Conservation (phyloP, 2,329 filamentous ascomycete species). For the Fusarium graminum region DNA sequence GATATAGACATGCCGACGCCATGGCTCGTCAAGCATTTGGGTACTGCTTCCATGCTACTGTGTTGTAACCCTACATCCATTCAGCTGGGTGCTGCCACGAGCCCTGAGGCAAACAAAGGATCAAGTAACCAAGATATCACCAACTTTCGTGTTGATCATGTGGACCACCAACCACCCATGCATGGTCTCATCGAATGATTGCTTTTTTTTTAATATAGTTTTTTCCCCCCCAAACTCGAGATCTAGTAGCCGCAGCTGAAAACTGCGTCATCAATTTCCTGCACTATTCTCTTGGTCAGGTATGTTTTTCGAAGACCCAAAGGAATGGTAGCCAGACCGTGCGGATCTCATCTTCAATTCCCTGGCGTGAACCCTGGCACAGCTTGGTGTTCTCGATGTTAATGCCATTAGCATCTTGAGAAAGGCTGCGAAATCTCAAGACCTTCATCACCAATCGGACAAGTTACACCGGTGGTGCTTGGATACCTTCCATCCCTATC, state of each 20-base stretch:
- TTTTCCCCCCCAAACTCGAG: no score
- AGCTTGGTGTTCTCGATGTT: slow-evolving; percentile 11
- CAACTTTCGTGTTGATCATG: slow-evolving; percentile 6
- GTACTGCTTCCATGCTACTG: slow-evolving; percentile 10
- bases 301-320: slow-evolving; percentile 31
- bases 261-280: slow-evolving; percentile 27
- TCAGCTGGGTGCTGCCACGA: slow-evolving; percentile 18
- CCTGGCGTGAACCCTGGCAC: slow-evolving; percentile 25
- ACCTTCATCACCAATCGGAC: slow-evolving; percentile 25
- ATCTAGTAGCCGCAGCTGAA: slow-evolving; percentile 38
- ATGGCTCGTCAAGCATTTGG: slow-evolving; percentile 12
- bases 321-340: slow-evolving; percentile 43
- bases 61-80: slow-evolving; percentile 14
- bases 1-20: slow-evolving; percentile 14
- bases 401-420: slow-evolving; percentile 7
- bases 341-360: slow-evolving; percentile 39
- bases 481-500: slow-evolving; percentile 8
- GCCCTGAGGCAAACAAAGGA: background rate
- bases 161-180: slow-evolving; percentile 7
- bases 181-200: background rate
- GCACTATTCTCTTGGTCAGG: slow-evolving; percentile 17
- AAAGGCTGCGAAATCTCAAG: slow-evolving; percentile 8
- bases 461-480: background rate
- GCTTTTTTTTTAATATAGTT: background rate
- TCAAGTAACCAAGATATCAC: slow-evolving; percentile 1